These are phyloP conservation scores for Colletotrichum sp. DNA, from an alignment of 2,329 filamentous ascomycete species.

Conservation along the genomic window DNA sequence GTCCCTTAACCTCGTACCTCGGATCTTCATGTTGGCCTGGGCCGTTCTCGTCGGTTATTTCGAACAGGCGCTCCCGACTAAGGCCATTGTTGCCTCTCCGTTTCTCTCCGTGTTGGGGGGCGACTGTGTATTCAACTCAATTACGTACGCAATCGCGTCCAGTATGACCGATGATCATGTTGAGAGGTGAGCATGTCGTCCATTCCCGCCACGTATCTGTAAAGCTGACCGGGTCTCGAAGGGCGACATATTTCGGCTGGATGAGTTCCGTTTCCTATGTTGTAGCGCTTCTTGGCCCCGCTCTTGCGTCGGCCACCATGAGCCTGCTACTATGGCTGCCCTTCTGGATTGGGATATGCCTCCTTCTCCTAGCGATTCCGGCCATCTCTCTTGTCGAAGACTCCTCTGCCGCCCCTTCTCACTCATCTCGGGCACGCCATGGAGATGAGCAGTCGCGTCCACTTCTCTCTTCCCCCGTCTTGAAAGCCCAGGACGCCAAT, in stretches of 20 bases:
- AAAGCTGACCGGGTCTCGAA: conserved; percentile 14
- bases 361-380: conserved; percentile 38
- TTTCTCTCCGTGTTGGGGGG: conserved; percentile 51
- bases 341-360: conserved; percentile 41
- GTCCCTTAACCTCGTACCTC: conserved; percentile 47
- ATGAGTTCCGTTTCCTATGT: conserved; percentile 54
- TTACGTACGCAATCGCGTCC: conserved; percentile 51
- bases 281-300: conserved; percentile 50
- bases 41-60: conserved; percentile 43
- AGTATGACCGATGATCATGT: conserved; percentile 48
- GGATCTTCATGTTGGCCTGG: conserved; percentile 45
- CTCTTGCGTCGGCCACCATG: conserved; percentile 52
- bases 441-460: conserved; percentile 39
- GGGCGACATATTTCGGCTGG: conserved; percentile 55
- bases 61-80: conserved; percentile 38
- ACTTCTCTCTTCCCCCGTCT: conserved; percentile 41
- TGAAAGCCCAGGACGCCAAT: conserved; percentile 37
- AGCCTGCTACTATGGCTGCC: conserved; percentile 46
- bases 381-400: conserved; percentile 24
- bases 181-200: conserved; percentile 28
- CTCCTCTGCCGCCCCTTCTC: not conserved
- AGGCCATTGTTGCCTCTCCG: conserved; percentile 44
- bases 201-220: not conserved
- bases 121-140: conserved; percentile 56
- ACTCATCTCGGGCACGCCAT: not conserved